phyloP scores from a whole-genome alignment of 805 yeast species.

The Barnettozyma salicaria region DNA sequence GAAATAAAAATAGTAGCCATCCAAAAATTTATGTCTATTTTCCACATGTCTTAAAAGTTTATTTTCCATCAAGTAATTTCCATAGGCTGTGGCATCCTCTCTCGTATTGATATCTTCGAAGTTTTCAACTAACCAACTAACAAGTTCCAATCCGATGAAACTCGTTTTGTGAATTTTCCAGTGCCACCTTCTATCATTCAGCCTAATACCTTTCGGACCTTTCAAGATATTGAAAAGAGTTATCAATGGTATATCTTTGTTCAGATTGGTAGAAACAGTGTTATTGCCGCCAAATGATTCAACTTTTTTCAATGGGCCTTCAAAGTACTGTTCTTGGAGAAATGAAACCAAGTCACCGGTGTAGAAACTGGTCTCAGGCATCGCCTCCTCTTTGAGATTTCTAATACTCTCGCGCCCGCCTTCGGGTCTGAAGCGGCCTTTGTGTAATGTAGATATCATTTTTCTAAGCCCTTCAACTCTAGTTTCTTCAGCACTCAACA shows the following conservation, averaged over 20 bases:
- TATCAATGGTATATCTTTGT: constrained; percentile 42
- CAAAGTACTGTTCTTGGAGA: constrained; percentile 38
- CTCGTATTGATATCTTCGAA: constrained; percentile 74
- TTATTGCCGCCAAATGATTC: constrained; percentile 28
- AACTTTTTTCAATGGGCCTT: constrained; percentile 4
- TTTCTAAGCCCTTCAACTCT: constrained; percentile 84
- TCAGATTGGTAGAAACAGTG: constrained; percentile 32
- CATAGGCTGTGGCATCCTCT: constrained; percentile 79
- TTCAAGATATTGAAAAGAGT: constrained; percentile 64
- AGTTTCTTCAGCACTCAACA: constrained; percentile 75
- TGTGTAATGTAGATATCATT: constrained; percentile 55
- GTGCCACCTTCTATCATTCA: constrained; percentile 88
- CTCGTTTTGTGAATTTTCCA: constrained; percentile 70
- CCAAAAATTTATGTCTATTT: constrained; percentile 73
- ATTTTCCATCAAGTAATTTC: constrained; percentile 66
- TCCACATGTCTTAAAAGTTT: constrained; percentile 80
- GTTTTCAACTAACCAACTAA: constrained; percentile 74
- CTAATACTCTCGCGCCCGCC: constrained; percentile 30
- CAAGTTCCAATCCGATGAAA: constrained; percentile 81
- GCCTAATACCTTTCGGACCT: constrained; percentile 53
- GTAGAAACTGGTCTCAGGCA: constrained; percentile 77
- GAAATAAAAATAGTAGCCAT: constrained; percentile 89
- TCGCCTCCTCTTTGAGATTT: constrained; percentile 39
- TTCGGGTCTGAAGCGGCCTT: constrained; percentile 43
- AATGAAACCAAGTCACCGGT: constrained; percentile 78